phyloP scores from a whole-genome alignment of 2,329 filamentous ascomycete species.

The Paecilomyces sp. region DNA sequence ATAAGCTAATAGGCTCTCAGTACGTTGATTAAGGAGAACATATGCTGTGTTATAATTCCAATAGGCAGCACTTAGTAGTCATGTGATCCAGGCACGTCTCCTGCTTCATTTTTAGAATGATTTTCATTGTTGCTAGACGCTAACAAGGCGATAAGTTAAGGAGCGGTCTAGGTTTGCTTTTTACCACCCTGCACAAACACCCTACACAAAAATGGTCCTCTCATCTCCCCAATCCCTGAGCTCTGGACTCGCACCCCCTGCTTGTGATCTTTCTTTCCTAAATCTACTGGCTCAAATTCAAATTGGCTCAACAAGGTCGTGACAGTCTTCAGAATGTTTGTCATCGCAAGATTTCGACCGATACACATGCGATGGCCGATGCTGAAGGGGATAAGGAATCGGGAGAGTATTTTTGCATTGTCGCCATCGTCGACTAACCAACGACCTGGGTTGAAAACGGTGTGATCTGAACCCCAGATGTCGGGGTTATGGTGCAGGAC shows the following conservation, averaged over 20 bases:
- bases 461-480: neutral
- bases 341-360: slow-evolving; percentile 8
- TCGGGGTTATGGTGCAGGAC: neutral
- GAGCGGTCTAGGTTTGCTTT: no score
- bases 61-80: no score
- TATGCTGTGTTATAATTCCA: no score
- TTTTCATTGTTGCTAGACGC: no score
- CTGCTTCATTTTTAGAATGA: no score
- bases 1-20: no score
- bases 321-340: slow-evolving; percentile 8
- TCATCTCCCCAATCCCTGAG: neutral
- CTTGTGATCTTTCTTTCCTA: neutral
- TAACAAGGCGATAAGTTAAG: no score
- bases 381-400: slow-evolving; percentile 8
- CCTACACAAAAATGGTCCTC: neutral
- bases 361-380: slow-evolving; percentile 9
- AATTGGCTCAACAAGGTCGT: slow-evolving; percentile 3
- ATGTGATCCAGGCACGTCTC: no score
- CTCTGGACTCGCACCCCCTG: neutral
- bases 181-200: neutral
- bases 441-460: neutral
- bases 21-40: no score
- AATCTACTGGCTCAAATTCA: neutral
- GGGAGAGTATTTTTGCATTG: neutral
- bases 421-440: neutral